Base-by-base conservation (phyloP, 2,329 filamentous ascomycete genomes). In the Paecilomyces niveus region DNA sequence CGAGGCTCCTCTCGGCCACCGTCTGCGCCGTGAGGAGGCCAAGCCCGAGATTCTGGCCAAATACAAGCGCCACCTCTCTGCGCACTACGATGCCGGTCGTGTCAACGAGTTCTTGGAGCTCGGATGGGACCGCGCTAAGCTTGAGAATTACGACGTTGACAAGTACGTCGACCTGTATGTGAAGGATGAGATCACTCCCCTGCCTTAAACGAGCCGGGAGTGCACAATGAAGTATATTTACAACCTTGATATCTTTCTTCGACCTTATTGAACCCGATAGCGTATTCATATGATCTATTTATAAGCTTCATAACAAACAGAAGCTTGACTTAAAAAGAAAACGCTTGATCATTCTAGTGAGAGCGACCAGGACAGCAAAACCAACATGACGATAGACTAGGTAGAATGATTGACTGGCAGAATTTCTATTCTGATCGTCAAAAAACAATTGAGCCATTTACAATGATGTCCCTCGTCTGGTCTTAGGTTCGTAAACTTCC, bases 41-140 rank as follows among this genome's bases (percentile, higher is more conserved):
- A 97, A 97, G 85, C 94, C 94, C 59, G 90, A 96, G 78, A 97
- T 99, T 67, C 80, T 97, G 68, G 87, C 86, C 76, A 99, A 99
- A 83, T 99, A 91, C 82, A 89, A 92, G 87, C 87, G 90, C 74
- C 94, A 99, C 78, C 80, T 97, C 55, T 84, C 83, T 68, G 89
- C 89, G 57, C 93, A 97, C 80, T 95, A 89, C 76, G 80, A 85
- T 61, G 83, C 89, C 72, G 81, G 83, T 54, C 86, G 87, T 71
- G 90, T 97, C 55, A 84, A 93, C 78, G 82, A 94, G 79, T 83
- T 99, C 57, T 83, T 97, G 55, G 83, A 90, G 65, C 80, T 97
- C 56, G 89, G 89, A 67, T 85, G 88, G 76, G 85, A 96, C 74
- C 78, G 81, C 60, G 84, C 87, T 76, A 86, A 83, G 76, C 79